Evolutionary conservation across 106 monocot genomes (phyloP), one percentile per base, ranked within the genome.

Genomic region (Allium fistulosum): DNA sequence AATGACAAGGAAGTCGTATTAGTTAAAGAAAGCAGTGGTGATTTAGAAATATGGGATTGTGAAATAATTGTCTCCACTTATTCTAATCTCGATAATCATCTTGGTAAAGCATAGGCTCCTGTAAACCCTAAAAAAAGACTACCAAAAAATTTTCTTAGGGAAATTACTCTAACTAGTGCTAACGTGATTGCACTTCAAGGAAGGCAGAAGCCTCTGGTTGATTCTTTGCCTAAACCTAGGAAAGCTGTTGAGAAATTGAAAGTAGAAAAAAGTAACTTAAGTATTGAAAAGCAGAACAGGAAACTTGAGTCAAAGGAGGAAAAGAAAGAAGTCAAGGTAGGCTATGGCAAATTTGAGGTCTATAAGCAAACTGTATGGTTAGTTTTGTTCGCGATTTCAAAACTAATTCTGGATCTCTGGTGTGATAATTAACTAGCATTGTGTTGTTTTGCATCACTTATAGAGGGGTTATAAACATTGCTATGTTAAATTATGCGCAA

Each of bases 51-150:
- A 16, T 92, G 92, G 89, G 97, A 99, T 66, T 99, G 92, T 59
- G 92, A 99, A 51, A 99, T 84, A 49, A 92, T 99, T 78, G 82
- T 99, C 59, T 84, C 89, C 22, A 99, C 92, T 11, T 92, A 82
- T 65, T 89, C 97, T 22, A 99, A 89, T 71, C 77, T 90, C 71
- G 92, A 99, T 70, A 92, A 92, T 55, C 97, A 90, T 70, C 97
- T 92, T 75, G 97, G 89, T 26, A 89, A 79, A 77, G 92, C 92
- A 49, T 73, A 82, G 70, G 87, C 73, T 53, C 97, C 92, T 48
- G 80, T 37, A 18, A 92, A 83, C 49, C 62, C 71, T 11, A 75
- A 73, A 65, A 84, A 61, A 58, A 84, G 59, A 46, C 27, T 82
- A 48, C 68, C 75, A 26, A 73, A 71, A 71, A 53, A 13, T 52